A percentile compares a stretch with the other conserved stretches of the same genome.
phyloP scores from a whole-genome alignment of 495 filamentous ascomycete genomes.

The Talaromyces proteolyticus region DNA sequence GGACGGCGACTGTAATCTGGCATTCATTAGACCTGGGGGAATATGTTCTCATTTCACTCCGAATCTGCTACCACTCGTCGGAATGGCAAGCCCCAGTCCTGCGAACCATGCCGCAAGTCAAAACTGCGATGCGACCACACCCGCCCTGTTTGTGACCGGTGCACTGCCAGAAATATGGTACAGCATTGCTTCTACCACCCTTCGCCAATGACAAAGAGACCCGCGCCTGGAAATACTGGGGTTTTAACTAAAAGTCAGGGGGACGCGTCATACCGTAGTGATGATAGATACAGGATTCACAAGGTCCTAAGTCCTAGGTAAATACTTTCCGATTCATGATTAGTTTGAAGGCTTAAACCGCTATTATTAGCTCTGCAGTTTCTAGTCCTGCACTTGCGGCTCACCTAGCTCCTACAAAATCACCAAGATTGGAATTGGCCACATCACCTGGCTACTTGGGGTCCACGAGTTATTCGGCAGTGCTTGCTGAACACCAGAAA shows the following conservation, averaged over 20 bases:
- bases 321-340: not conserved
- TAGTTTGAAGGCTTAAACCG: not conserved
- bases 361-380: slow-evolving; percentile 10
- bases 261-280: not conserved
- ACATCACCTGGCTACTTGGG: slow-evolving; percentile 40
- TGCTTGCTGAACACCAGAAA: slow-evolving; percentile 32
- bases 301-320: not conserved
- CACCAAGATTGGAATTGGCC: slow-evolving; percentile 19
- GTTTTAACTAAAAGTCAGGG: not conserved
- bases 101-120: slow-evolving; percentile 47
- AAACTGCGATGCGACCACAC: slow-evolving; percentile 44
- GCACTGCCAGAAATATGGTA: slow-evolving; percentile 4
- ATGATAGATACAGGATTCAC: not conserved
- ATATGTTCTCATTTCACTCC: not conserved
- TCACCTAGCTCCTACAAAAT: slow-evolving; percentile 8
- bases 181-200: slow-evolving; percentile 6
- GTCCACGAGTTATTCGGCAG: slow-evolving; percentile 43
- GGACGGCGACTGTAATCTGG: too few relatives aligned
- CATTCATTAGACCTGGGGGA: not conserved
- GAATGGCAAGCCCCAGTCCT: slow-evolving; percentile 44
- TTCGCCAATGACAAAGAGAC: slow-evolving; percentile 16
- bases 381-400: slow-evolving; percentile 14
- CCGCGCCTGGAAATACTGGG: slow-evolving; percentile 3
- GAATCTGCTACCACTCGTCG: slow-evolving; percentile 12
- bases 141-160: slow-evolving; percentile 3